A percentile compares a stretch with the other conserved stretches of the same genome.
phyloP scores from a whole-genome alignment of 768 basidiomycete genomes.

The Boletus sp. region DNA sequence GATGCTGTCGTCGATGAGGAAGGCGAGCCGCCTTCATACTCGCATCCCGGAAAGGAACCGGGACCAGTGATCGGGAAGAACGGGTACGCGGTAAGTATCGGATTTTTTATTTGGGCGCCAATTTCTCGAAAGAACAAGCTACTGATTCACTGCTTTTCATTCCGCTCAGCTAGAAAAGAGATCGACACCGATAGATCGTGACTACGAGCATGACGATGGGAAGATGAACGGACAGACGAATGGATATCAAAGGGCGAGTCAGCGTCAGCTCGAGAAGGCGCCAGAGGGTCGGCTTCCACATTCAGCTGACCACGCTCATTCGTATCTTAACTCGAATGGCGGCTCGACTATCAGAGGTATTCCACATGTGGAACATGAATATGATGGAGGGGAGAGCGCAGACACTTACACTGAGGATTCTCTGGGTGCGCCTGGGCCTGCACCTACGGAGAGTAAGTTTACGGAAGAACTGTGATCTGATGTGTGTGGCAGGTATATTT shows the following conservation, averaged over 20 bases:
- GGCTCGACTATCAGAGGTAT: constrained; percentile 6
- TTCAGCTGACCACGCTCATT: neutral
- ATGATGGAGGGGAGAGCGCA: constrained; percentile 4
- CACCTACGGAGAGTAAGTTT: constrained; percentile 33
- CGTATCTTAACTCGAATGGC: constrained; percentile 8
- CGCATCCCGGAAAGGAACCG: constrained; percentile 41
- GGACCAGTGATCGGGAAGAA: constrained; percentile 45
- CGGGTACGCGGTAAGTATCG: constrained; percentile 58
- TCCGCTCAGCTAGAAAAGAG: constrained; percentile 46
- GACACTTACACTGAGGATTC: constrained; percentile 4
- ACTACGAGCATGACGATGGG: neutral
- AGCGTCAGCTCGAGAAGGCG: constrained; percentile 70
- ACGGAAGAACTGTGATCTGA: constrained; percentile 22
- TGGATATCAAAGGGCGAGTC: constrained; percentile 44
- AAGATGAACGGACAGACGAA: constrained; percentile 3
- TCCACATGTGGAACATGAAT: constrained; percentile 9
- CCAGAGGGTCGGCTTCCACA: constrained; percentile 53
- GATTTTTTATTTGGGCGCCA: neutral
- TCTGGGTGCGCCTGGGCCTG: constrained; percentile 26
- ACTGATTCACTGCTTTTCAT: constrained; percentile 8
- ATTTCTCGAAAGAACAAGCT: neutral
- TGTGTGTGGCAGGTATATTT: neutral
- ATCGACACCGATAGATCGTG: constrained; percentile 16
- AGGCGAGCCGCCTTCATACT: constrained; percentile 59
- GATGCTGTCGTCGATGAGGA: constrained; percentile 39